These are phyloP conservation scores for Cyberlindnera mississippiensis DNA, from an alignment of 805 yeast genomes.

Conservation along the genomic window DNA sequence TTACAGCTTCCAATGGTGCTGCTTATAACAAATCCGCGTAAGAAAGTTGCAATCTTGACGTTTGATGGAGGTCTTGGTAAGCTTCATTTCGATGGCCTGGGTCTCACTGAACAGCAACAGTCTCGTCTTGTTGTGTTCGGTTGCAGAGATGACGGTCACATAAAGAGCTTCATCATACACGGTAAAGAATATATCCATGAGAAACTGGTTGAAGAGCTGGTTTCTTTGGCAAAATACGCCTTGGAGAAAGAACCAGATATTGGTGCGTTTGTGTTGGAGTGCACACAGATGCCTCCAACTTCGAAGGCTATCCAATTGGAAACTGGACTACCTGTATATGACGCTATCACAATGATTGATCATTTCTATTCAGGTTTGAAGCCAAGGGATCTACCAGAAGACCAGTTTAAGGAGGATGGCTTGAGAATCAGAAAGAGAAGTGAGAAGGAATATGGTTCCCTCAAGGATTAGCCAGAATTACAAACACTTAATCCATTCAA, in stretches of 20 bases:
- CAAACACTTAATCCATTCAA: too few relatives aligned
- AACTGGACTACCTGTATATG: conserved; percentile 31
- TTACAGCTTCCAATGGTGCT: conserved; percentile 30
- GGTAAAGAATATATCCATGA: conserved; percentile 27
- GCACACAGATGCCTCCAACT: conserved; percentile 36
- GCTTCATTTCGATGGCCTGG: conserved; percentile 30
- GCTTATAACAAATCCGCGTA: conserved; percentile 18
- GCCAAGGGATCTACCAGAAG: conserved; percentile 22
- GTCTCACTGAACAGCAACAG: conserved; percentile 25
- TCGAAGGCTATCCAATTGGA: conserved; percentile 28
- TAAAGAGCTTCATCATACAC: conserved; percentile 26
- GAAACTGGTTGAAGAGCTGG: conserved; percentile 27
- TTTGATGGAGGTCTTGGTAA: conserved; percentile 29
- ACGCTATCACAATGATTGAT: conserved; percentile 31
- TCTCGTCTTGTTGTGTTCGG: conserved; percentile 24
- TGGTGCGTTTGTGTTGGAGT: conserved; percentile 32
- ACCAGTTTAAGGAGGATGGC: conserved; percentile 23
- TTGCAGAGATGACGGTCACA: conserved; percentile 21
- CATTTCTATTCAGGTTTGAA: conserved; percentile 30
- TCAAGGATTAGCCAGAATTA: not conserved
- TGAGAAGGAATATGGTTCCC: conserved; percentile 22
- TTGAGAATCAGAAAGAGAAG: conserved; percentile 26
- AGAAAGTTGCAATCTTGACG: conserved; percentile 30
- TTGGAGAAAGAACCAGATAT: conserved; percentile 22
- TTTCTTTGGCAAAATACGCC: conserved; percentile 22